Base-by-base conservation (phyloP, 2,329 filamentous ascomycete species). In the Mycosphaerelloides madeirae region DNA sequence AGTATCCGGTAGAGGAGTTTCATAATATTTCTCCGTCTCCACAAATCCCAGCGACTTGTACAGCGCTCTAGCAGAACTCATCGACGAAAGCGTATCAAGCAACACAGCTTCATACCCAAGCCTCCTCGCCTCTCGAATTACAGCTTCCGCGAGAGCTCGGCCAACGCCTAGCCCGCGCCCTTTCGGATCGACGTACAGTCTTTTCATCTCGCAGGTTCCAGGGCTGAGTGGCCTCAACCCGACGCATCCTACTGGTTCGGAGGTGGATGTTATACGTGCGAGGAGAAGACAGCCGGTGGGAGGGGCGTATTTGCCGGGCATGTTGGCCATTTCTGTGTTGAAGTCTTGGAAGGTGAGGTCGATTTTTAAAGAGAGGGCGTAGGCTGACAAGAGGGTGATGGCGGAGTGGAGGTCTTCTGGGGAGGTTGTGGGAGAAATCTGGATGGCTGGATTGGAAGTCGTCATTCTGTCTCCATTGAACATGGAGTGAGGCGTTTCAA, bases 301-400 rank as follows among this genome's bases (percentile, higher is more conserved):
- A 3, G 64, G 58, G 0, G 68, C 60, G 57, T 81, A 81, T 56
- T 74, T 74, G 1, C 77, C 78, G 0, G 79, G 78, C 13, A 82
- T 62, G 7, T 59, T 65, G 6, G 68, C 63, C 15, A 82, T 65
- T 57, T 82, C 79, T 8, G 65, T 56, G 8, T 67, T 56, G 61
- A 80, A 81, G 47, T 70, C 66, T 59, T 82, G 78, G 55, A 78
- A 82, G 9, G 69, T 67, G 29, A 81, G 74, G 52, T 79, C 77
- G 40, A 81, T 68, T 15, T 66, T 66, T 1, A 81, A 65, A 2
- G 70, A 67, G 16, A 57, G 39, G 6, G 67, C 63, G 52, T 71
- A 72, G 31, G 57, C 63, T 33, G 57, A 55, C 53, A 73, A 72
- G 16, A 73, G 60, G 13, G 39, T 32, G 11, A 42, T 51, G 15